Base-by-base conservation (phyloP, 2,329 filamentous ascomycete species). In the Alternaria brassicicola region DNA sequence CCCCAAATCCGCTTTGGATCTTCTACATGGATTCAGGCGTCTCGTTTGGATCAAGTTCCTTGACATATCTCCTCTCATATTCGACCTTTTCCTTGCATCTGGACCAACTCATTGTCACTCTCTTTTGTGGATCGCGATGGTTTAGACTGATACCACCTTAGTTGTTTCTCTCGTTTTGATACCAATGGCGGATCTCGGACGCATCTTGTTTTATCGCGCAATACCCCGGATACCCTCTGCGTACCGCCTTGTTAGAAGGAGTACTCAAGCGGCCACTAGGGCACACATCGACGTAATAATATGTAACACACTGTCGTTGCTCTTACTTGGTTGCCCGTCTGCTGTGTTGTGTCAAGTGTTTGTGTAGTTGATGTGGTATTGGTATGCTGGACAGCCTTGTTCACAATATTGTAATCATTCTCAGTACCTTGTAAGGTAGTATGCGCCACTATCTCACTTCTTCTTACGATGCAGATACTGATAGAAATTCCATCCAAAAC, bases 401-500 rank as follows among this genome's bases (percentile, higher is more conserved):
- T 36, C 3, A 36, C 7, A 4, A 8, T 19, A 10, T 36, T 1
- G 8, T 10, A 26, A 1, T 12, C 5, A 9, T 2, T 1, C 10
- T 5, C 1, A 26, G 7, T 17, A 3, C 7, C 1, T 12, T 2
- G 8, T 36, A 36, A 6, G 3, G 3, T 19, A 1, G n/a, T 5
- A 19, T 9, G n/a, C 8, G 13, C 31, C n/a, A 38, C 15, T 19
- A 12, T 2, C 9, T 52, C 55, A 63, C 23, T 62, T 62, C 59
- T 67, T 69, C 63, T 73, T 73, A 1, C 86, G 86, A 51, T 88
- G 86, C 54, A 88, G 66, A 71, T 86, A 86, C 1, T 70, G 65
- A 63, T 85, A 89, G 64, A 88, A 87, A 7, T 85, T 77, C 73
- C 82, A 85, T 3, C 84, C 82, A 76, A 88, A 89, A 21, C 75